Percentiles rank a stretch among this genome's conserved stretches.
These are phyloP conservation scores for Macrolepiota fuliginosa DNA, from an alignment of 768 basidiomycete genomes.

Conservation along the genomic window DNA sequence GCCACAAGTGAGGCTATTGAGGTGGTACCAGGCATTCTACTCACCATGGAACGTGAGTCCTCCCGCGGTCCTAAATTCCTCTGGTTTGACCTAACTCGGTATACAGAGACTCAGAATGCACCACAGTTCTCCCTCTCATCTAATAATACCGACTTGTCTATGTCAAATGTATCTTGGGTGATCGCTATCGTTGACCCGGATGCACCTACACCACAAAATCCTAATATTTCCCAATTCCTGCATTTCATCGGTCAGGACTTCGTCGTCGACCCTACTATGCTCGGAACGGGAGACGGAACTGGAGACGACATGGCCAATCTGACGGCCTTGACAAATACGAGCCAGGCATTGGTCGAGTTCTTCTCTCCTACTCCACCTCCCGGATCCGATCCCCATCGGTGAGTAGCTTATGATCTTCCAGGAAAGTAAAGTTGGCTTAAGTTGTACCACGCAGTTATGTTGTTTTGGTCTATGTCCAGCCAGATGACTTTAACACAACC, in stretches of 20 bases:
- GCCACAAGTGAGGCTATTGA: constrained; percentile 23
- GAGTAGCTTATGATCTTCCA: constrained; percentile 4
- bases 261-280: constrained; percentile 23
- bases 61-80: neutral
- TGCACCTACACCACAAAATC: constrained; percentile 38
- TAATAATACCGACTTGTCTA: constrained; percentile 20
- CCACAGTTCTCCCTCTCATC: constrained; percentile 30
- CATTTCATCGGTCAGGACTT: constrained; percentile 42
- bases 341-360: constrained; percentile 38
- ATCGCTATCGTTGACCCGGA: constrained; percentile 42
- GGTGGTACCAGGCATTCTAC: constrained; percentile 33
- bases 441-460: constrained; percentile 26
- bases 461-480: constrained; percentile 31
- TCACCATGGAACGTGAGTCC: constrained; percentile 35
- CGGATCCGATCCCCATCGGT: constrained; percentile 45
- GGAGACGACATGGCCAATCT: neutral
- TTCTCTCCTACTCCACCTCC: constrained; percentile 35
- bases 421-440: neutral
- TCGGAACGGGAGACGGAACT: constrained; percentile 15
- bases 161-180: constrained; percentile 30
- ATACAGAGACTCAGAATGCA: constrained; percentile 30
- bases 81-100: neutral
- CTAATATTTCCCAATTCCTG: constrained; percentile 32
- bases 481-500: constrained; percentile 27
- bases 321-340: constrained; percentile 31